Conservation (phyloP, 148 eudicot species). For the Nyssa sinensis region DNA sequence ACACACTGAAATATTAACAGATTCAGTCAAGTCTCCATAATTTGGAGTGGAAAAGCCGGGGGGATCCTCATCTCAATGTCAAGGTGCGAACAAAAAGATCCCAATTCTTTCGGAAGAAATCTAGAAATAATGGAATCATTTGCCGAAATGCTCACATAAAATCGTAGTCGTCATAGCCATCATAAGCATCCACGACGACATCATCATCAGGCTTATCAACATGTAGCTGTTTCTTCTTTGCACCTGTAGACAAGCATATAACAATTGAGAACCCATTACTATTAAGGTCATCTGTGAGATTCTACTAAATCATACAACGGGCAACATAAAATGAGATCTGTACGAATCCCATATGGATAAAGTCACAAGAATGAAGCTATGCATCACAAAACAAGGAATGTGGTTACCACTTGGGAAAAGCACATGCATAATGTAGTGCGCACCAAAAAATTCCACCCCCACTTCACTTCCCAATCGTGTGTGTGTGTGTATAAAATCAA, state of each 20-base stretch:
- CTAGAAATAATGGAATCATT: not conserved
- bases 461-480: too few species aligned
- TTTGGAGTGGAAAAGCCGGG: constrained; percentile 13
- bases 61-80: constrained; percentile 7
- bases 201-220: constrained; percentile 84
- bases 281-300: not conserved
- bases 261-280: not conserved
- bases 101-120: constrained; percentile 1
- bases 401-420: too few species aligned
- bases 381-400: not conserved
- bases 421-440: too few species aligned
- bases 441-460: too few species aligned
- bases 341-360: not conserved
- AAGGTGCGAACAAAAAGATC: not conserved
- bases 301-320: not conserved
- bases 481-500: too few species aligned
- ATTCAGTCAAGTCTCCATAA: not conserved
- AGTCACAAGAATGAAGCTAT: not conserved
- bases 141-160: constrained; percentile 57
- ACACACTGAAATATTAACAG: not conserved
- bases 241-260: constrained; percentile 45
- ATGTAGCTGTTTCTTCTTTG: constrained; percentile 81
- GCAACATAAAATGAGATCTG: not conserved
- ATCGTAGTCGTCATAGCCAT: constrained; percentile 72
- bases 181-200: constrained; percentile 47